Percentiles rank a stretch among this genome's conserved stretches.
These are phyloP conservation scores for Hippophae rhamnoides DNA, from an alignment of 306 rosid species.

Conservation along the genomic window DNA sequence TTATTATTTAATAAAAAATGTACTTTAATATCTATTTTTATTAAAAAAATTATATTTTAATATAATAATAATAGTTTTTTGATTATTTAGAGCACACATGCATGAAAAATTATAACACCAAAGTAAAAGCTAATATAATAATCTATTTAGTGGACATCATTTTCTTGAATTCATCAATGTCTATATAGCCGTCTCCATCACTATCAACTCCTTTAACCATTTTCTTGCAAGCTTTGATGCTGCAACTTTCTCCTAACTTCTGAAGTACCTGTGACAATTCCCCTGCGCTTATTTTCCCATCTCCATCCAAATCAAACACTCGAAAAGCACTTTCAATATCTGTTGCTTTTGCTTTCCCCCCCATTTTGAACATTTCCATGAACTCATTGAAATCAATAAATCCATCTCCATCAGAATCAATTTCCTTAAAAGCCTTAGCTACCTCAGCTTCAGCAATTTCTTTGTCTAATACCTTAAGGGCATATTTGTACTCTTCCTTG, in stretches of 20 bases:
- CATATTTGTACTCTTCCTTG: conserved; percentile 56
- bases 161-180: conserved; percentile 50
- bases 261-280: conserved; percentile 50
- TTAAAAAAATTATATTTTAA: too few species aligned
- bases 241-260: conserved; percentile 51
- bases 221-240: conserved; percentile 41
- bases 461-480: conserved; percentile 32
- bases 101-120: too few species aligned
- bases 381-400: conserved; percentile 59
- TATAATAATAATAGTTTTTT: too few species aligned
- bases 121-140: not conserved
- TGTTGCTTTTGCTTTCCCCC: conserved; percentile 23
- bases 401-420: conserved; percentile 69
- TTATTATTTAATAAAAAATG: too few species aligned
- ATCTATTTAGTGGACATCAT: conserved; percentile 36
- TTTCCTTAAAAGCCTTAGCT: conserved; percentile 34
- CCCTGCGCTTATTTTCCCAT: conserved; percentile 74
- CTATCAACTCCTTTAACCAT: conserved; percentile 65
- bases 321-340: conserved; percentile 58
- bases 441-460: conserved; percentile 38
- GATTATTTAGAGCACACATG: too few species aligned
- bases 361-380: conserved; percentile 39
- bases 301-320: conserved; percentile 63
- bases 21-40: too few species aligned
- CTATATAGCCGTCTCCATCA: conserved; percentile 68